Base-by-base conservation (phyloP, 2,329 filamentous ascomycete species). In the Proliferodiscus dingleyae region DNA sequence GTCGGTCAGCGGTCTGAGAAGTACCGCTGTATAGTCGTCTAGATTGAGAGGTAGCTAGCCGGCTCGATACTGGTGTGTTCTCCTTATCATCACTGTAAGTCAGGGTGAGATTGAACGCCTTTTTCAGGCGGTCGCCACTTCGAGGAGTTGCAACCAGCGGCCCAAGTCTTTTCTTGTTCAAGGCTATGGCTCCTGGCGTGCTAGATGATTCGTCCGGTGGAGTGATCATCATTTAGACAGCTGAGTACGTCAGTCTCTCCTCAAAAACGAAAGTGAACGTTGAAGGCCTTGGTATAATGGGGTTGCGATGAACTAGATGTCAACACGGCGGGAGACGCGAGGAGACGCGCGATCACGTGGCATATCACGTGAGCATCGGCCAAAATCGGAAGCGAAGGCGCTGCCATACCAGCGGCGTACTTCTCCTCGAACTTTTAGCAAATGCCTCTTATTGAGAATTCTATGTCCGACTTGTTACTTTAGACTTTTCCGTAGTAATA, bases 51-150 rank as follows among this genome's bases (percentile, higher is more conserved):
- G 37, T 24, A 23, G 42, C 26, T n/a, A 46, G 40, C 18, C 47
- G 51, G 37, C 45, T 33, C 7, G 55, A 45, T 24, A 51, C 41
- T 18, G 57, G 58, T 24, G 54, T 53, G 33, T 64, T 65, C 45
- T 64, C 61, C 58, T 74, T 74, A 62, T 74, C 68, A 43, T 68
- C 65, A 41, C 54, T n/a, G n/a, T n/a, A n/a, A n/a, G n/a, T 63
- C 34, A 64, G 53, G 6, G 56, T 59, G 8, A 62, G 51, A 15
- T 83, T 91, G 71, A 98, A 98, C 1, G 93, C 93, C 61, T 85
- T 90, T 62, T 80, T 76, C 10, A 95, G 76, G 29, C 78, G 79
- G 50, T 90, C 85, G 38, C 78, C 65, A 0, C 83, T 81, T 54
- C 83, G 77, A 23, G 79, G 75, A 19, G 71, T 70, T 15, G 70